Conservation (phyloP, 2,329 filamentous ascomycete genomes). For the Hortaea sp. region DNA sequence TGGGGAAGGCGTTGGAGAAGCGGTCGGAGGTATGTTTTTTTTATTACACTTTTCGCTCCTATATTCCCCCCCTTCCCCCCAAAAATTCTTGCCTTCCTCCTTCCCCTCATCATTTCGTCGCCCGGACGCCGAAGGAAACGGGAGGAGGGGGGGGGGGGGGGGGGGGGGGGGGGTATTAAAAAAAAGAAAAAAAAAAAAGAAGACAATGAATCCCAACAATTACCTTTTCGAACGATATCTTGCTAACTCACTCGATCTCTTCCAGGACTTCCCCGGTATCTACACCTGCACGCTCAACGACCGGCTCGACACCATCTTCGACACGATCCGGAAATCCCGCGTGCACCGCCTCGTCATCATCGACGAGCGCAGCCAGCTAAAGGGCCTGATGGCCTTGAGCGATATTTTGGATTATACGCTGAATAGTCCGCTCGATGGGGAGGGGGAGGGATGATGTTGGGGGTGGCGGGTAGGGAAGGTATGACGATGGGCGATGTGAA, state of each 20-base stretch:
- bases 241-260: background rate
- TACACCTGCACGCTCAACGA: slow-evolving; percentile 92
- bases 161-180: no score
- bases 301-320: slow-evolving; percentile 88
- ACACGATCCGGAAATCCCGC: slow-evolving; percentile 88
- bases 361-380: slow-evolving; percentile 76
- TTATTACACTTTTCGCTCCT: no score
- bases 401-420: slow-evolving; percentile 95
- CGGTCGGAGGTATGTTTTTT: slow-evolving; percentile 55
- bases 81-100: no score
- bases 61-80: no score
- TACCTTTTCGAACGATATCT: background rate
- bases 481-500: no score
- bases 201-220: background rate
- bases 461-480: background rate
- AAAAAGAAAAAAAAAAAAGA: background rate
- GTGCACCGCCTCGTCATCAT: slow-evolving; percentile 91
- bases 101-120: no score
- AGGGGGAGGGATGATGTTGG: slow-evolving; percentile 9
- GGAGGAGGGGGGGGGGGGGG: no score
- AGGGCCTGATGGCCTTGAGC: slow-evolving; percentile 83
- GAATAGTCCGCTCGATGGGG: slow-evolving; percentile 23
- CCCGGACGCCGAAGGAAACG: no score
- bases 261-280: slow-evolving; percentile 80
- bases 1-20: slow-evolving; percentile 82